These are phyloP conservation scores for Mycena leptocephala DNA, from an alignment of 768 basidiomycete genomes.

Conservation along the genomic window DNA sequence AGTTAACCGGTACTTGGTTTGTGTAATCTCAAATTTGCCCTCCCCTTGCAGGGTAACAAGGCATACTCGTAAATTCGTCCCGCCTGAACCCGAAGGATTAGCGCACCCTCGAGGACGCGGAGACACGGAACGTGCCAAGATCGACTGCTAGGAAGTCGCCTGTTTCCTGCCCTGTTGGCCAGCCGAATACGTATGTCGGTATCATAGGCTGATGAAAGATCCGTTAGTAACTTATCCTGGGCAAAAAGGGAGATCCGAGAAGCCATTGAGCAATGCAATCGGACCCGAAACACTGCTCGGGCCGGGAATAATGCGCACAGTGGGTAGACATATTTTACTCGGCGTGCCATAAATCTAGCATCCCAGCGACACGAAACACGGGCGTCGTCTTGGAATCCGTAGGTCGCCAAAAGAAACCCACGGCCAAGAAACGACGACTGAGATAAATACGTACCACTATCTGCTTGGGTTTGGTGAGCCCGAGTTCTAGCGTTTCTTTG, in stretches of 20 bases:
- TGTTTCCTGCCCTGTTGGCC: slow-evolving; percentile 91
- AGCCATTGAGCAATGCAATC: too few relatives aligned
- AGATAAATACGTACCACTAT: slow-evolving; percentile 80
- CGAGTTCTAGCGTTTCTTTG: slow-evolving; percentile 91
- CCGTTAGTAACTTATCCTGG: background rate
- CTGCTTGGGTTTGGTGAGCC: slow-evolving; percentile 87
- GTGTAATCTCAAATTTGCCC: slow-evolving; percentile 98
- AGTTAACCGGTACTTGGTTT: slow-evolving; percentile 96
- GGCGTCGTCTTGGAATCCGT: background rate
- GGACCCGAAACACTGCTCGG: too few relatives aligned
- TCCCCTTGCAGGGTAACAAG: slow-evolving; percentile 93
- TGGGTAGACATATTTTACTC: too few relatives aligned
- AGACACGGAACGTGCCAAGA: slow-evolving; percentile 71
- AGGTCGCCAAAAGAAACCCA: background rate
- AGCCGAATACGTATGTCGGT: slow-evolving; percentile 96
- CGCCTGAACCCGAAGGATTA: slow-evolving; percentile 63
- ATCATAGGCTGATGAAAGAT: slow-evolving; percentile 84
- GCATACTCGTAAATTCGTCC: slow-evolving; percentile 98
- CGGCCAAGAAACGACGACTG: background rate
- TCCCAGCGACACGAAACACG: background rate
- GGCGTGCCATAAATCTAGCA: background rate
- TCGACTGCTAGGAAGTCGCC: slow-evolving; percentile 95
- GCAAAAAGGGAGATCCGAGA: background rate
- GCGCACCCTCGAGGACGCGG: background rate
- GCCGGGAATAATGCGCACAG: too few relatives aligned